phyloP scores from a whole-genome alignment of 441 rosid species.

The Croton setiger region DNA sequence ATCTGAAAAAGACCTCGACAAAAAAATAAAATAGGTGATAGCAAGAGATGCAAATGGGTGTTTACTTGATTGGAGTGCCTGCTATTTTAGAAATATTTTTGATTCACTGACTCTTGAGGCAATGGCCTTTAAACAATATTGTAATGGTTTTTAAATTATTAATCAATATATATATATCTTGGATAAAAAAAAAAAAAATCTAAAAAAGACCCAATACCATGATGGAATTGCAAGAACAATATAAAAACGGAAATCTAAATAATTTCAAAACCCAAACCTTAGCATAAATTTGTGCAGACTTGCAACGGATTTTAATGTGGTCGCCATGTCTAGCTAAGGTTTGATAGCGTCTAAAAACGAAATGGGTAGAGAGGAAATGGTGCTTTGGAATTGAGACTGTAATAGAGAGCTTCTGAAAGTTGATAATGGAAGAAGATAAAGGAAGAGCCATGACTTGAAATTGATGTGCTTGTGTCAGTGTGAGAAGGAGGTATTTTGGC shows the following conservation, averaged over 20 bases:
- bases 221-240: not conserved
- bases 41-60: too few relatives aligned
- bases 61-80: too few relatives aligned
- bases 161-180: too few relatives aligned
- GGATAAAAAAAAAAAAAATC: too few relatives aligned
- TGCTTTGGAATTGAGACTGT: conserved; percentile 10
- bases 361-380: conserved; percentile 14
- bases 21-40: too few relatives aligned
- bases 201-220: not conserved
- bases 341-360: conserved; percentile 13
- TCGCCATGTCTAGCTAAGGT: not conserved
- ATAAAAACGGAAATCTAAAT: not conserved
- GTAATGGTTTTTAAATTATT: too few relatives aligned
- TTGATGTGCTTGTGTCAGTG: not conserved
- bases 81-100: too few relatives aligned
- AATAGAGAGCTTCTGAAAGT: conserved; percentile 11
- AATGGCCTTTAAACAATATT: too few relatives aligned
- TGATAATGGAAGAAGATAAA: conserved; percentile 18
- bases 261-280: conserved; percentile 15
- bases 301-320: conserved; percentile 5
- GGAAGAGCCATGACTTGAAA: conserved; percentile 20
- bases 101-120: too few relatives aligned
- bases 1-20: too few relatives aligned
- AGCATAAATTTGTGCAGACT: not conserved
- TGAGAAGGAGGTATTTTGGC: conserved; percentile 14